A percentile compares a stretch with the other conserved stretches of the same genome.
Evolutionary conservation across 306 rosid species (phyloP).

Genomic region (Pachyrhizus erosus): DNA sequence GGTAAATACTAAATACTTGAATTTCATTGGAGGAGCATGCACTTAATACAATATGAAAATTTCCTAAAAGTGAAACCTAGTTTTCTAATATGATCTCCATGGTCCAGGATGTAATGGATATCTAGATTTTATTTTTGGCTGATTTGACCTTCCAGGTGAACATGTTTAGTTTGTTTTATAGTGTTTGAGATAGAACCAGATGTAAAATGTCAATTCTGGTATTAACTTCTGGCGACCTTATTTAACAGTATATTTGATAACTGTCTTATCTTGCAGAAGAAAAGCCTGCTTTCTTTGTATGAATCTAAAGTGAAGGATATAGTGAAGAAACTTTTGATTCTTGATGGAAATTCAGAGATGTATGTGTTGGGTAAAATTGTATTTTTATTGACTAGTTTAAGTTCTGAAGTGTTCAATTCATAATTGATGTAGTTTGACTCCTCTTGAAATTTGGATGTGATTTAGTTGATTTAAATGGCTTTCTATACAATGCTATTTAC

Average conservation of each 20-base stretch:
- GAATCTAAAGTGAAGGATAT: constrained; percentile 75
- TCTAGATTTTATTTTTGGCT: constrained; percentile 23
- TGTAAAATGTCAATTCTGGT: constrained; percentile 24
- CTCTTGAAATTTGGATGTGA: constrained; percentile 11
- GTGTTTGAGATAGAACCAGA: constrained; percentile 32
- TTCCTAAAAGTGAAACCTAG: constrained; percentile 12
- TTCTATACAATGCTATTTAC: constrained; percentile 16
- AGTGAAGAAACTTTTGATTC: constrained; percentile 73
- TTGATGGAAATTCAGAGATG: constrained; percentile 72
- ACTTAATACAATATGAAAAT: not conserved
- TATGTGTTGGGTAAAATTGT: constrained; percentile 50
- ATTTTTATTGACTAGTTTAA: constrained; percentile 11
- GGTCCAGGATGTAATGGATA: not conserved
- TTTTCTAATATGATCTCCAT: constrained; percentile 30
- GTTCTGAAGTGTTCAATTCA: constrained; percentile 10
- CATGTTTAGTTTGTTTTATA: not conserved
- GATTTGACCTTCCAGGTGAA: constrained; percentile 22
- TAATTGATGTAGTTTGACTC: not conserved
- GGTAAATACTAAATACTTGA: not conserved
- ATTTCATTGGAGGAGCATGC: not conserved
- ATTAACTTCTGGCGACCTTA: constrained; percentile 31
- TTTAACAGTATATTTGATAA: constrained; percentile 40
- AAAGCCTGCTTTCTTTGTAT: constrained; percentile 68
- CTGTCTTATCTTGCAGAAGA: constrained; percentile 72
- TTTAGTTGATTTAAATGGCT: not conserved